Evolutionary conservation across 257 asterid genomes (phyloP), one percentile per base, ranked within the genome.

Genomic region (Capsicum chinense): DNA sequence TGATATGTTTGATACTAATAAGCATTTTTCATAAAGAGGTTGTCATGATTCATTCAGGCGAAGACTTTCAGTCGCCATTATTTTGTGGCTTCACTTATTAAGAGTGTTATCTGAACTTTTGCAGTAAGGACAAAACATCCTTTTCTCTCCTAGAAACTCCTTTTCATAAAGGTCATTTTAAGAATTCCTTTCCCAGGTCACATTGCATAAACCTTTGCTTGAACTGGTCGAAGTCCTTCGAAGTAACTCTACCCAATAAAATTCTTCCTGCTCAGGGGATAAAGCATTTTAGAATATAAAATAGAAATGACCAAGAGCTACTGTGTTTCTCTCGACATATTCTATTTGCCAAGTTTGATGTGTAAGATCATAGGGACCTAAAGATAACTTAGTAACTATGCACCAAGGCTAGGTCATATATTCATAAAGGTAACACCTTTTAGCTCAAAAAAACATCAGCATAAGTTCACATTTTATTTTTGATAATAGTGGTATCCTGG

Each of bases 131-230:
- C 10, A 13, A 73, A 44, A 47, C 11, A 73, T 47, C 58, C 59
- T 44, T 48, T 58, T 71, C 39, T 17, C 56, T 71, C 79, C 57
- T 44, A 71, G 37, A 71, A 47, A 71, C 56, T 71, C 79, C 17
- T 44, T 71, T 71, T 2, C 39, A 71, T 71, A 57, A 17, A 47
- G 79, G 14, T 71, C 10, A 71, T n/a, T 44, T 10, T 19, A 73
- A 73, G 12, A 73, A 73, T 39, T 71, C 37, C 58, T 11, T 48
- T 11, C 39, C 5, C 59, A 73, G 80, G 59, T 73, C 37, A 50
- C 76, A 14, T 37, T 14, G 57, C 80, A 48, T 19, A 52, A 71
- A 73, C 42, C 59, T 26, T 26, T 26, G 33, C 59, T 73, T 73
- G 50, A 67, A 73, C 59, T 73, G 13, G 56, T 73, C 16, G n/a